Conservation (phyloP, 139 green algal genomes). For the Chlorella sp. region DNA sequence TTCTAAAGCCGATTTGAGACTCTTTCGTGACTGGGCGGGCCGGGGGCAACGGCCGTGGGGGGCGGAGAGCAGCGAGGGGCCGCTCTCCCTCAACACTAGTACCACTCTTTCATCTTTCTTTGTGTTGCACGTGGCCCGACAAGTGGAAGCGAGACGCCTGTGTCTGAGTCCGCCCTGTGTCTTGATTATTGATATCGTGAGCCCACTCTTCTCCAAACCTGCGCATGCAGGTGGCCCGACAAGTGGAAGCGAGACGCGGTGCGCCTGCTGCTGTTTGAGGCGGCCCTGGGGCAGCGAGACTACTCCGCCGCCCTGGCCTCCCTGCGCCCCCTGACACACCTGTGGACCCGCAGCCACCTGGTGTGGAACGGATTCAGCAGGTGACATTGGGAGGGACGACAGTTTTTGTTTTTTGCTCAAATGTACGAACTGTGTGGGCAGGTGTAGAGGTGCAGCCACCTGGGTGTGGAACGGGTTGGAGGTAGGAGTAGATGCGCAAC, state of each 20-base stretch:
- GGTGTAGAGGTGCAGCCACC: too few species aligned
- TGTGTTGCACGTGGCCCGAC: not conserved
- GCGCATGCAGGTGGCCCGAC: conserved; percentile 25
- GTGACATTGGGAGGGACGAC: not conserved
- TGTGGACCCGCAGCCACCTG: conserved; percentile 52
- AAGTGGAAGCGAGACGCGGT: conserved; percentile 47
- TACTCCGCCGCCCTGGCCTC: conserved; percentile 26
- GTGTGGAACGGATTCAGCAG: conserved; percentile 71
- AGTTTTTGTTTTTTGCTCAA: too few species aligned
- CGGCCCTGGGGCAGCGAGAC: conserved; percentile 19
- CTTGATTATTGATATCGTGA: too few species aligned
- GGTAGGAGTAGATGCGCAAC: too few species aligned
- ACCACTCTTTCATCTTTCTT: too few species aligned
- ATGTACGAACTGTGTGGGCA: too few species aligned
- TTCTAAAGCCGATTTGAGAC: too few species aligned
- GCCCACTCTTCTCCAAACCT: not conserved
- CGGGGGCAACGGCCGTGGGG: not conserved
- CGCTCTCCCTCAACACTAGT: too few species aligned
- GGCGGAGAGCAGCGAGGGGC: too few species aligned
- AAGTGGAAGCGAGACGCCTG: conserved; percentile 38
- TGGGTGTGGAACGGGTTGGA: too few species aligned
- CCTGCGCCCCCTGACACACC: conserved; percentile 26
- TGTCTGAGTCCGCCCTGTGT: conserved; percentile 37
- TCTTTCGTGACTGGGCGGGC: not conserved
- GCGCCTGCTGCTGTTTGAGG: conserved; percentile 47